Conservation (phyloP, 257 asterid genomes). For the Eustoma russellianum region DNA sequence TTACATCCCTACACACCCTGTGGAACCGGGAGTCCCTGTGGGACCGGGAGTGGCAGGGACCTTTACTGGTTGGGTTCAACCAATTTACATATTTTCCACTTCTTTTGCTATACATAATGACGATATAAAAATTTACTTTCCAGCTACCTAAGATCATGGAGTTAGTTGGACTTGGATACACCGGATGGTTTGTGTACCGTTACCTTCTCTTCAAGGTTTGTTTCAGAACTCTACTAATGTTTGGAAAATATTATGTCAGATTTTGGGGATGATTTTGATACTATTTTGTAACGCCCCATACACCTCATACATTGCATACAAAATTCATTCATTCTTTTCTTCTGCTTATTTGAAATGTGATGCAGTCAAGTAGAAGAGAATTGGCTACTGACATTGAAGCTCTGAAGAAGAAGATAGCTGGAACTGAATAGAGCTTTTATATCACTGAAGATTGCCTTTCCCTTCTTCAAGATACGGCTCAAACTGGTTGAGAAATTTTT, state of each 20-base stretch:
- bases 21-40: no score
- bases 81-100: no score
- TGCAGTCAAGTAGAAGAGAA: slow-evolving; percentile 91
- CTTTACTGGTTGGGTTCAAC: no score
- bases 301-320: no score
- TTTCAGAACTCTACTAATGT: neutral
- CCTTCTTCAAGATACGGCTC: slow-evolving; percentile 14
- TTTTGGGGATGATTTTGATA: no score
- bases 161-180: slow-evolving; percentile 92
- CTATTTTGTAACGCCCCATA: no score
- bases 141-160: slow-evolving; percentile 98
- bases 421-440: slow-evolving; percentile 43
- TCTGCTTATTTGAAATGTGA: neutral
- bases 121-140: neutral
- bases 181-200: slow-evolving; percentile 98
- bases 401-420: slow-evolving; percentile 83
- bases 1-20: no score
- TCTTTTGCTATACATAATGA: no score
- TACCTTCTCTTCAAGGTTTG: slow-evolving; percentile 96
- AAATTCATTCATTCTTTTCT: neutral
- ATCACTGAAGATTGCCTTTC: slow-evolving; percentile 5
- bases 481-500: slow-evolving; percentile 9
- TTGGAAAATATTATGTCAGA: no score
- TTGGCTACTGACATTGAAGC: slow-evolving; percentile 70
- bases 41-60: no score